Percentiles rank a stretch among this genome's conserved stretches.
phyloP scores from a whole-genome alignment of 768 basidiomycete species.

The Coprinopsis sp. region DNA sequence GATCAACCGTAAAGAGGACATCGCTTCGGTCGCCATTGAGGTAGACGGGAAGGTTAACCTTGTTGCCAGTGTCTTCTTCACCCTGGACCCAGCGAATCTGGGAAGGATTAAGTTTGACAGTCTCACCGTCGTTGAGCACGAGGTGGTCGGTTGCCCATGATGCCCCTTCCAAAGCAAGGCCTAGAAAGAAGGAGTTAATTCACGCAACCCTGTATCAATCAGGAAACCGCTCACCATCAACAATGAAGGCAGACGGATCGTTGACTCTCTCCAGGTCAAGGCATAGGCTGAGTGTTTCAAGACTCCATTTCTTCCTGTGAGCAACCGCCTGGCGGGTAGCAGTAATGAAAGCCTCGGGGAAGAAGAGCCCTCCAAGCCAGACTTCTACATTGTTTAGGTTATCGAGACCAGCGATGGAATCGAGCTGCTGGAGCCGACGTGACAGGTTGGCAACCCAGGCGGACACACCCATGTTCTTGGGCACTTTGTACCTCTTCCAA shows the following conservation, averaged over 20 bases:
- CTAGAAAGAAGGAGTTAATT: conserved; percentile 34
- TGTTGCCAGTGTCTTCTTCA: conserved; percentile 33
- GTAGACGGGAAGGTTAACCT: conserved; percentile 87
- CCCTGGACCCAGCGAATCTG: conserved; percentile 84
- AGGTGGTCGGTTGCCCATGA: conserved; percentile 66
- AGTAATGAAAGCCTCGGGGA: conserved; percentile 94
- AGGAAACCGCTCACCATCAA: conserved; percentile 64
- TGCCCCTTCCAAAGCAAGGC: conserved; percentile 85
- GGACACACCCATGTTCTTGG: conserved; percentile 73
- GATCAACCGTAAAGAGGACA: conserved; percentile 83
- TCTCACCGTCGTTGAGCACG: conserved; percentile 78
- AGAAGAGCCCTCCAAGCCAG: conserved; percentile 93
- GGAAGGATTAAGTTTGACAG: conserved; percentile 73
- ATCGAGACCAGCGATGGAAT: conserved; percentile 60
- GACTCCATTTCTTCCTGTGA: conserved; percentile 85
- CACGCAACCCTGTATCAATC: background rate
- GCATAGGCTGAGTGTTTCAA: conserved; percentile 79
- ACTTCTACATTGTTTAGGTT: conserved; percentile 70
- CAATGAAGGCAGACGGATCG: conserved; percentile 74
- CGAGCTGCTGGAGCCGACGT: conserved; percentile 78
- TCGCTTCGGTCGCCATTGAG: conserved; percentile 87
- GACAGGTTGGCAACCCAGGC: conserved; percentile 84
- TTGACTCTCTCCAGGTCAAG: conserved; percentile 80
- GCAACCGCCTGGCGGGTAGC: conserved; percentile 96
- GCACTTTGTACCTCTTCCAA: conserved; percentile 89